These are phyloP conservation scores for Solanum chmielewskii DNA, from an alignment of 257 asterid species.

Conservation along the genomic window DNA sequence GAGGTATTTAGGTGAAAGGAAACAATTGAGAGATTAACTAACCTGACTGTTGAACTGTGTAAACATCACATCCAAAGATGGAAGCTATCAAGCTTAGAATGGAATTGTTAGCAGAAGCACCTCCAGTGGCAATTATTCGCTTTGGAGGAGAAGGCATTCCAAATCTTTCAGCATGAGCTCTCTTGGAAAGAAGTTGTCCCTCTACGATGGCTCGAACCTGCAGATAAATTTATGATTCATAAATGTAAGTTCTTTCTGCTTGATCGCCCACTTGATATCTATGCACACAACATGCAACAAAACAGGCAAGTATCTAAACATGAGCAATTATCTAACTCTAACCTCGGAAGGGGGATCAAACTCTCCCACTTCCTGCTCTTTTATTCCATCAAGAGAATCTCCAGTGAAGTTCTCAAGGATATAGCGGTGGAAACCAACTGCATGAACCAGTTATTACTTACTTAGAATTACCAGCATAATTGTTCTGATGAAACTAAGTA, in stretches of 20 bases:
- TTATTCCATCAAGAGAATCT: constrained; percentile 41
- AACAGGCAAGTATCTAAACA: neutral
- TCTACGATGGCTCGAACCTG: constrained; percentile 87
- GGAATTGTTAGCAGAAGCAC: constrained; percentile 69
- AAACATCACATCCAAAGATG: constrained; percentile 71
- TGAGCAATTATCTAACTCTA: neutral
- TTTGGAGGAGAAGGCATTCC: constrained; percentile 96
- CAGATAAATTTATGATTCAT: neutral
- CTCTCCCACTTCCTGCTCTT: constrained; percentile 48
- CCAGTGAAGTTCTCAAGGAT: constrained; percentile 56
- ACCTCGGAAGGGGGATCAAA: constrained; percentile 88
- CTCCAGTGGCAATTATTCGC: constrained; percentile 93
- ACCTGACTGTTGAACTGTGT: constrained; percentile 74
- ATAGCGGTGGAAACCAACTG: constrained; percentile 81
- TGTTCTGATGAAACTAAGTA: neutral
- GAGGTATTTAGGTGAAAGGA: neutral
- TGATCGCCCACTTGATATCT: neutral
- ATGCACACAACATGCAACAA: neutral
- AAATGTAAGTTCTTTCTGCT: neutral
- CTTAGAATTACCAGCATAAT: neutral
- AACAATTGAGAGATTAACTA: neutral
- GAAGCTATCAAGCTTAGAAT: constrained; percentile 58
- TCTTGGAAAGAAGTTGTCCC: constrained; percentile 85
- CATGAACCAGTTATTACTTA: neutral
- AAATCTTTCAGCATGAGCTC: constrained; percentile 85